Evolutionary conservation across 495 filamentous ascomycete species (phyloP), one percentile per base, ranked within the genome.

Genomic region (Cryomyces minteri): DNA sequence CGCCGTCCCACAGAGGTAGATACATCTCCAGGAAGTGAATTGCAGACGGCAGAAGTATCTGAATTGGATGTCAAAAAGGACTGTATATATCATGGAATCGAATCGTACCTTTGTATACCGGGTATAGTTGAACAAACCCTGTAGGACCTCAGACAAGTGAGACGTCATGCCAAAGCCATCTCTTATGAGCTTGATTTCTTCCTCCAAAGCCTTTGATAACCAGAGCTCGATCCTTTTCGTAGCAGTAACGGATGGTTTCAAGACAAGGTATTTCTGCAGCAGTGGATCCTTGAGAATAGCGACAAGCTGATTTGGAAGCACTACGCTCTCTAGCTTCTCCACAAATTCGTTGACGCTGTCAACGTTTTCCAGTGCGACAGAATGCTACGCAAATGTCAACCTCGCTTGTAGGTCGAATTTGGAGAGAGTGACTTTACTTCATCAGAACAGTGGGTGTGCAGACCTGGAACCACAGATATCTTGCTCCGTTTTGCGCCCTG

Each of bases 271-370:
- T 51, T 86, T 88, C 52, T 87, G 86, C 11, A 88, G 71, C 41
- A 93, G 67, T 5, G 73, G 75, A 58, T 93, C 82, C 4, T 71
- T 74, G 14, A 94, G 61, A 7, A 75, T 74, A 5, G 87, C 84
- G 28, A 84, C 76, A 3, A 90, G 67, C 58, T 92, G 85, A 45
- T 79, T 84, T 5, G 84, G 85, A 33, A 84, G 60, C 53, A 88
- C 82, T 32, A 94, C 77, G 50, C 70, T 77, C 48, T 93, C 85
- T 6, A 93, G 58, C 40, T 75, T 85, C 14, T 73, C 69, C 11
- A 87, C 75, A 51, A 94, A 81, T 48, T 79, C 70, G 14, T 79
- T 66, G 18, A 80, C 71, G 49, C 68, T 74, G 46, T 84, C 79
- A 37, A 92, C 71, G 50, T 90, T 85, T 54, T 93, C 87, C 5